A percentile compares a stretch with the other conserved stretches of the same genome.
Evolutionary conservation across 345 rosid genomes (phyloP).

Genomic region (Ricinus communis): DNA sequence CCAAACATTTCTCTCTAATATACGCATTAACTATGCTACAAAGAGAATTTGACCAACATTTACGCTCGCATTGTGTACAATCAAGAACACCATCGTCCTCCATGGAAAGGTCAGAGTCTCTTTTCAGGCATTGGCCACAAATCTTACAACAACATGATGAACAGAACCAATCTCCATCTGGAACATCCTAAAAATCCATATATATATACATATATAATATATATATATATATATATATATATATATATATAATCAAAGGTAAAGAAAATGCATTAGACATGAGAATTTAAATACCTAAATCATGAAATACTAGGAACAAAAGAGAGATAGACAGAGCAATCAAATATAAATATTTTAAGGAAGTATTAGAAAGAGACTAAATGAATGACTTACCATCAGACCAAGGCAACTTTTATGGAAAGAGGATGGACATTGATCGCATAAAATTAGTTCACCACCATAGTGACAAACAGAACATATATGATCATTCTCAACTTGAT

Average conservation of each 20-base stretch:
- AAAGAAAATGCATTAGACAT: too few relatives aligned
- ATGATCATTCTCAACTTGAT: constrained; percentile 52
- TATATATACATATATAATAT: too few relatives aligned
- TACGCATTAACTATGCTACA: neutral
- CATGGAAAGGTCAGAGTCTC: constrained; percentile 21
- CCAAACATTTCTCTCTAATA: neutral
- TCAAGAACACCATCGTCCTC: constrained; percentile 30
- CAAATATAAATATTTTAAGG: neutral
- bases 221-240: too few relatives aligned
- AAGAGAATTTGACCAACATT: constrained; percentile 49
- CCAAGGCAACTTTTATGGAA: constrained; percentile 76
- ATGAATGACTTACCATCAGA: constrained; percentile 35
- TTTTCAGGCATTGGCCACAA: constrained; percentile 43
- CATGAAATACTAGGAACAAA: too few relatives aligned
- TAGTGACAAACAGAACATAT: constrained; percentile 76
- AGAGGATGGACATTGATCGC: constrained; percentile 81
- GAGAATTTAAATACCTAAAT: too few relatives aligned
- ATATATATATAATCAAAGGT: too few relatives aligned
- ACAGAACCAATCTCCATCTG: constrained; percentile 89
- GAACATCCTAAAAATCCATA: constrained; percentile 44
- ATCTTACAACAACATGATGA: constrained; percentile 72
- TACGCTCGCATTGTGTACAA: constrained; percentile 67
- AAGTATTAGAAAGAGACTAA: neutral
- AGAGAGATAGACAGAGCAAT: too few relatives aligned
- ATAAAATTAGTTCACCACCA: constrained; percentile 73